Conservation (phyloP, 352 stramenopile species). For the Phytophthora boehmeriae region DNA sequence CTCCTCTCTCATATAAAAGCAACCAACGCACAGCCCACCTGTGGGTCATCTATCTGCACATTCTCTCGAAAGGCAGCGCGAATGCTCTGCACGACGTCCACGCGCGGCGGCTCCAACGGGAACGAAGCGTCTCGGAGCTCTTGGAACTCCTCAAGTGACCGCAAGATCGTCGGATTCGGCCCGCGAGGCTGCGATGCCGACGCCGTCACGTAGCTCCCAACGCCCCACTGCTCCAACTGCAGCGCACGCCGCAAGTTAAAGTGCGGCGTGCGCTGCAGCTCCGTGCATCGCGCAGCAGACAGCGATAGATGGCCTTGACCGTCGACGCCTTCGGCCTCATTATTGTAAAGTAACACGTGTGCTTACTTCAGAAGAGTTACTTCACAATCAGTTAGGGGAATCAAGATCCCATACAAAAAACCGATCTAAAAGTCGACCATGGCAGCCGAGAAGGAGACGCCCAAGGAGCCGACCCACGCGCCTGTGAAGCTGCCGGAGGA, state of each 20-base stretch:
- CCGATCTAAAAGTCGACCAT: constrained; percentile 3
- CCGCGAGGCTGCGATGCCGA: constrained; percentile 5
- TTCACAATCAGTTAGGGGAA: constrained; percentile 27
- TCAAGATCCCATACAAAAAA: constrained; percentile 29
- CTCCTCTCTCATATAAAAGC: not conserved
- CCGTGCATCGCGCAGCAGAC: constrained; percentile 64
- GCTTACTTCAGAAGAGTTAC: too few species aligned
- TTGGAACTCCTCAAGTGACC: constrained; percentile 50
- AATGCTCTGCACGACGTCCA: constrained; percentile 49
- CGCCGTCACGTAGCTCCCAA: constrained; percentile 47
- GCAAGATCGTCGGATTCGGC: constrained; percentile 31
- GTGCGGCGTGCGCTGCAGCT: constrained; percentile 61
- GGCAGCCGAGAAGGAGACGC: constrained; percentile 15
- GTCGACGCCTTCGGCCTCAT: constrained; percentile 53
- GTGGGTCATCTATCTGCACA: constrained; percentile 34
- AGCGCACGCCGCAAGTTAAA: constrained; percentile 66
- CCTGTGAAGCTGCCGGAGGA: constrained; percentile 80
- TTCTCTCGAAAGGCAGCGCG: constrained; percentile 53
- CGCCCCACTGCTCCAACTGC: constrained; percentile 69
- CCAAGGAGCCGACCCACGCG: not conserved
- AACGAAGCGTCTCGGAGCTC: constrained; percentile 49
- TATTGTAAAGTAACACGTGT: not conserved
- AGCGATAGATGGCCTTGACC: constrained; percentile 67
- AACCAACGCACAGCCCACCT: constrained; percentile 29
- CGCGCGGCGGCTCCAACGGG: constrained; percentile 19